A percentile compares a stretch with the other conserved stretches of the same genome.
These are phyloP conservation scores for Mycosarcoma mackinlayi DNA, from an alignment of 1,284 basidiomycete genomes.

Conservation along the genomic window DNA sequence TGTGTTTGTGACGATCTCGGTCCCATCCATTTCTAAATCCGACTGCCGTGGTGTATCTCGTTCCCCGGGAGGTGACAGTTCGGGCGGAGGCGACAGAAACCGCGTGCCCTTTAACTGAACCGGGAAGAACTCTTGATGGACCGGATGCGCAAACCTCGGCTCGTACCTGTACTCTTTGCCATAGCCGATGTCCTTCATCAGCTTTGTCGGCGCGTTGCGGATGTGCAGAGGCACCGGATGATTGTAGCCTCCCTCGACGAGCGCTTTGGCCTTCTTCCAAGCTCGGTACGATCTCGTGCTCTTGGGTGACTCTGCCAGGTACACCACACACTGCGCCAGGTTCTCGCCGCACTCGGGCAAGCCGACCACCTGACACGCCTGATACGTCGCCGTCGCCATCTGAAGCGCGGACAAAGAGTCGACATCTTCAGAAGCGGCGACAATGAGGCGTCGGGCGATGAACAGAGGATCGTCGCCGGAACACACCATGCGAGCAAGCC, in stretches of 20 bases:
- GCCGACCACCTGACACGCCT: conserved; percentile 75
- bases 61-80: too few species aligned
- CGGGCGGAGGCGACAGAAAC: conserved; percentile 73
- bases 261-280: conserved; percentile 59
- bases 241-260: conserved; percentile 54
- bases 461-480: conserved; percentile 89
- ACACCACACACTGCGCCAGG: conserved; percentile 82
- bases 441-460: conserved; percentile 81
- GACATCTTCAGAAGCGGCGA: conserved; percentile 86
- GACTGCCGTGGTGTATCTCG: too few species aligned
- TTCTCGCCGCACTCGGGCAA: conserved; percentile 74
- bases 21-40: too few species aligned
- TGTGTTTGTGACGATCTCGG: not conserved
- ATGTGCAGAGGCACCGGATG: conserved; percentile 80
- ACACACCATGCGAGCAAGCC: conserved; percentile 71
- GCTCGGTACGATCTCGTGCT: conserved; percentile 74
- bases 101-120: conserved; percentile 67
- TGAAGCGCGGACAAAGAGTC: conserved; percentile 76
- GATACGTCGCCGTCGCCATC: conserved; percentile 60
- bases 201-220: conserved; percentile 84
- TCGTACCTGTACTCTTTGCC: conserved; percentile 74
- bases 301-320: conserved; percentile 84
- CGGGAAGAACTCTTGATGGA: conserved; percentile 71
- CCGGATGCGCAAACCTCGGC: conserved; percentile 77
- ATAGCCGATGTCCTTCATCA: conserved; percentile 86